Conservation (phyloP, 1,139 yeast genomes). For the Saccharomyces pastorianus region DNA sequence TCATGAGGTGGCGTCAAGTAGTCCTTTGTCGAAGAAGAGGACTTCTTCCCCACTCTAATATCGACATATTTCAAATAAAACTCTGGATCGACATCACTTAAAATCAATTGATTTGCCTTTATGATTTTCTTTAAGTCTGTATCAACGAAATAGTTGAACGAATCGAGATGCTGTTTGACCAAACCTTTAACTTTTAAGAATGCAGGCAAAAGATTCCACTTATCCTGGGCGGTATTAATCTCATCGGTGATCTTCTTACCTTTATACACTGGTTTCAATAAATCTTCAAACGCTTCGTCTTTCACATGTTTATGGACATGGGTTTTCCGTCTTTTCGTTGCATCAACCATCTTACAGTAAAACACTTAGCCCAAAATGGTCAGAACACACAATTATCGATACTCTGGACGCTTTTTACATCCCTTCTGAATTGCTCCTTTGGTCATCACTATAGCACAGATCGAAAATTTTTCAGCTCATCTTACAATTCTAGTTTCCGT, state of each 20-base stretch:
- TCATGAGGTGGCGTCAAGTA: constrained; percentile 81
- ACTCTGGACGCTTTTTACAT: background rate
- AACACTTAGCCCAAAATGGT: background rate
- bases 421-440: background rate
- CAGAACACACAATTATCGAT: background rate
- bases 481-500: background rate
- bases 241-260: constrained; percentile 85
- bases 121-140: constrained; percentile 87
- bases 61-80: constrained; percentile 87
- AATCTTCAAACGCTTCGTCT: constrained; percentile 60
- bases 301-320: constrained; percentile 11
- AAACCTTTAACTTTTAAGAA: constrained; percentile 90
- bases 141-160: constrained; percentile 92
- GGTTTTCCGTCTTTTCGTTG: background rate
- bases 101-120: constrained; percentile 77
- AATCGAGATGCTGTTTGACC: constrained; percentile 93
- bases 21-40: constrained; percentile 41
- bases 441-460: background rate
- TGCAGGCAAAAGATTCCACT: constrained; percentile 94
- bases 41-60: constrained; percentile 75
- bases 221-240: constrained; percentile 83
- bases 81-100: constrained; percentile 95
- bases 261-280: constrained; percentile 70
- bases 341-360: background rate
- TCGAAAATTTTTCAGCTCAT: background rate